Evolutionary conservation across 169 alveolate genomes (phyloP), one percentile per base, ranked within the genome.

Genomic region (Plasmodium falciparum): DNA sequence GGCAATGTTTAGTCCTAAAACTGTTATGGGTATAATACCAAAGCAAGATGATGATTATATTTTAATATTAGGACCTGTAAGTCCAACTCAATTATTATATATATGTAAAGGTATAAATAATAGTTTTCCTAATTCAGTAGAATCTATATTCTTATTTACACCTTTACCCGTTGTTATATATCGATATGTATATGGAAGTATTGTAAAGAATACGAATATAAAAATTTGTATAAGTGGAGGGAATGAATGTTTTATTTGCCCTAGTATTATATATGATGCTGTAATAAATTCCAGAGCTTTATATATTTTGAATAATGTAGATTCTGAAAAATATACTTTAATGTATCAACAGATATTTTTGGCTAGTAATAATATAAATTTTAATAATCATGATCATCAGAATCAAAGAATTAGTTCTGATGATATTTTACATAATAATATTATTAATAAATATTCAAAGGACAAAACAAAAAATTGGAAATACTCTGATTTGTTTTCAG

Each of bases 191-290:
- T 92, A 94, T 86, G 88, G 93, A 33, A 93, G 95, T 17, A 90
- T 94, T 13, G 91, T 90, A 6, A 88, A 91, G 45, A 94, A 94
- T 70, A 93, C 96, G 0, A 88, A 94, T 22, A 88, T 94, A n/a
- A 94, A 94, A 70, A 67, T 94, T 12, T 90, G 90, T 13, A 94
- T 94, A 8, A 66, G 89, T 52, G 96, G 96, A n/a, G 96, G 96
- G 2, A 83, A 83, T 47, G 91, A 83, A 69, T 83, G 91, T 29
- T 83, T 83, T 54, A 83, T 83, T 0, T 83, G 91, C 45, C 91
- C 91, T 1, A 83, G 91, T 20, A 69, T 83, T 65, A 83, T 83
- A 0, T 83, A 83, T 43, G 91, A 83, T 58, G 91, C 91, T 39
- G 91, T 83, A 0, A 70, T 83, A 2, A 83, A 83, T 62, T 73